Percentiles rank a stretch among this genome's conserved stretches.
Conservation (phyloP, 2,329 filamentous ascomycete genomes). For the Harringtonia lauricola region DNA sequence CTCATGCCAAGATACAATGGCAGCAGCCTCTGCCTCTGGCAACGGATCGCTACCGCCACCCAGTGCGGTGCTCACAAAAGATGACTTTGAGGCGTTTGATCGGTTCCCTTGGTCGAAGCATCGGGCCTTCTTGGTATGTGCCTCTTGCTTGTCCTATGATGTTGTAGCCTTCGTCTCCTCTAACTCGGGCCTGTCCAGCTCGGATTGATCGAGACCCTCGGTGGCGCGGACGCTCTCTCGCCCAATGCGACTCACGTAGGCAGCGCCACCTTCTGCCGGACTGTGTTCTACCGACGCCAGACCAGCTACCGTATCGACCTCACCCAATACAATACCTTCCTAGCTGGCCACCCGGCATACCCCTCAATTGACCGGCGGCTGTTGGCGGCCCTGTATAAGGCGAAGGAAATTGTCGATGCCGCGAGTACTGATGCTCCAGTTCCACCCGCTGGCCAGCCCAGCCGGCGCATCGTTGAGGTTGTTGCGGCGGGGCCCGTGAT, state of each 20-base stretch:
- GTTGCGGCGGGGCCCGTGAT: conserved; percentile 5
- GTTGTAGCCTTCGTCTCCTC: background rate
- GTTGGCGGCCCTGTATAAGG: conserved; percentile 11
- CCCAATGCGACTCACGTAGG: conserved; percentile 12
- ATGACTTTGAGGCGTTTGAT: conserved; percentile 12
- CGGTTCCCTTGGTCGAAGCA: conserved; percentile 13
- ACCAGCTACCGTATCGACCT: conserved; percentile 12
- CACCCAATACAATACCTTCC: conserved; percentile 11
- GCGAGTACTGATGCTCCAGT: background rate
- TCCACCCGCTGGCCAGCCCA: background rate
- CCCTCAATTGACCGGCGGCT: conserved; percentile 12
- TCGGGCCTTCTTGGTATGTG: conserved; percentile 10
- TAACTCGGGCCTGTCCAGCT: background rate
- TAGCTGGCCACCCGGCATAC: conserved; percentile 5
- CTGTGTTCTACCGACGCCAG: conserved; percentile 13
- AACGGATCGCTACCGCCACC: background rate
- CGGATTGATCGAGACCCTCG: conserved; percentile 12
- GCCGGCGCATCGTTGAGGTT: conserved; percentile 8
- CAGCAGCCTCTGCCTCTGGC: background rate
- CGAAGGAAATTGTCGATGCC: conserved; percentile 14
- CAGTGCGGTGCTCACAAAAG: background rate
- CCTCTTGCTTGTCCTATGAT: background rate
- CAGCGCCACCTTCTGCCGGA: conserved; percentile 13
- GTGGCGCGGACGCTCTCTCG: conserved; percentile 11
- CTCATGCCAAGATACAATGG: background rate